Conservation (phyloP, 179 eudicot genomes). For the Beta lomatogona region DNA sequence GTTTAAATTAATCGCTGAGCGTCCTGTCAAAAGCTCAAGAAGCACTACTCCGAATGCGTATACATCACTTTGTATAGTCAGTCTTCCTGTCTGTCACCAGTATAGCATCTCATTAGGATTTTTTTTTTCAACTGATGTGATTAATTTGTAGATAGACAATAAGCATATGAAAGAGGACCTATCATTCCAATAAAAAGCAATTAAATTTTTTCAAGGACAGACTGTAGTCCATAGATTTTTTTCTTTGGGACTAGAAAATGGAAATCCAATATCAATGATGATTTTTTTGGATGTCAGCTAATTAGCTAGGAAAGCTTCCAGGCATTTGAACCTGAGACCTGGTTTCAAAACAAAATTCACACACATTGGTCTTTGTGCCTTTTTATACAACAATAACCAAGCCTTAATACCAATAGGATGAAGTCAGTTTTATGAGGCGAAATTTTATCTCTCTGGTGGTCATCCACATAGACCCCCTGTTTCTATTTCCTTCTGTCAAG, state of each 20-base stretch:
- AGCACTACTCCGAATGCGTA: slow-evolving; percentile 97
- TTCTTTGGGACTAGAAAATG: not conserved
- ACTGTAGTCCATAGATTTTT: not conserved
- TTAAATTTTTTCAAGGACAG: not conserved
- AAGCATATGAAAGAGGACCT: slow-evolving; percentile 1
- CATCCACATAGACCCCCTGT: too few relatives aligned
- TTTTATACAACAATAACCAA: not conserved
- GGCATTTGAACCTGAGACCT: not conserved
- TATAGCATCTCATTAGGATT: slow-evolving; percentile 18
- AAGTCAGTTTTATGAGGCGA: too few relatives aligned
- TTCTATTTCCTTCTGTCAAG: too few relatives aligned
- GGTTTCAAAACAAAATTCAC: not conserved
- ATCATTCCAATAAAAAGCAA: not conserved
- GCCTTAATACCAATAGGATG: too few relatives aligned
- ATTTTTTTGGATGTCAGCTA: not conserved
- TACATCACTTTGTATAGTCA: slow-evolving; percentile 95
- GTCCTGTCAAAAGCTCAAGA: slow-evolving; percentile 91
- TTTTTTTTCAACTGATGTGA: not conserved
- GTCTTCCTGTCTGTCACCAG: slow-evolving; percentile 87
- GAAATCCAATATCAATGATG: not conserved
- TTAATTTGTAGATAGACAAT: not conserved
- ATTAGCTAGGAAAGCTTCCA: not conserved
- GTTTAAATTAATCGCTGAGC: slow-evolving; percentile 84
- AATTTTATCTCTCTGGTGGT: too few relatives aligned
- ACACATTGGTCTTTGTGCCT: not conserved